Evolutionary conservation across 192 early-diverging fungal genomes (phyloP), one percentile per base, ranked within the genome.

Genomic region (Coemansia sp.): DNA sequence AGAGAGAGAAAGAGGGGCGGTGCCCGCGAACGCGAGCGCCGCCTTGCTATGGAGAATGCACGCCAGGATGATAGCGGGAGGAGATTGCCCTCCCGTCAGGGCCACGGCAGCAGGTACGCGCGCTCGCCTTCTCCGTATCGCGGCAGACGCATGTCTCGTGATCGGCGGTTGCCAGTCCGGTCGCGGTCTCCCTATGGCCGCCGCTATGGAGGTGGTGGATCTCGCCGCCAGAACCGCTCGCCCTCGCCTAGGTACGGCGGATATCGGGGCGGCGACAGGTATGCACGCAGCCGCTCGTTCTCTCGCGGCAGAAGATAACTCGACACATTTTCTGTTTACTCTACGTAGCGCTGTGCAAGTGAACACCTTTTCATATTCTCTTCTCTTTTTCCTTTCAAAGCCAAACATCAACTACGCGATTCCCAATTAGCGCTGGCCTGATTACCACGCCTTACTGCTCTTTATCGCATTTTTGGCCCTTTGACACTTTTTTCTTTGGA

Each of bases 231-330:
- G 37, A 61, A 46, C 42, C 68, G 75, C 53, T 77, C 75, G 46
- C 75, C 75, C 8, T 68, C 65, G 32, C 75, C 75, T 26, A 60
- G 65, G 35, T 55, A 62, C 55, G 53, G 65, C 35, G 40, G 60
- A 15, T 60, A 66, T 44, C 53, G 68, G 3, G 53, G 68, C 52
- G 40, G 62, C 52, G 40, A 58, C 18, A 59, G 75, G 11, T 71
- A 61, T 33, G 57, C 57, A 12, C 74, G 74, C 41, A 77, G 68
- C 46, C 74, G 74, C 61, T 77, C 74, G 29, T 26, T 65, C 41
- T 77, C 74, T n/a, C 72, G 74, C 32, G 43, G 65, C 58, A 71
- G 74, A 56, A 71, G 75, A 42, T 77, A 62, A 37, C 34, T 43
- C 17, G 39, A 6, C 15, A 14, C 14, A 40, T n/a, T 14, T 2